Conservation (phyloP, 176 grass and related monocot genomes). For the Cenchrus fungigraminus region DNA sequence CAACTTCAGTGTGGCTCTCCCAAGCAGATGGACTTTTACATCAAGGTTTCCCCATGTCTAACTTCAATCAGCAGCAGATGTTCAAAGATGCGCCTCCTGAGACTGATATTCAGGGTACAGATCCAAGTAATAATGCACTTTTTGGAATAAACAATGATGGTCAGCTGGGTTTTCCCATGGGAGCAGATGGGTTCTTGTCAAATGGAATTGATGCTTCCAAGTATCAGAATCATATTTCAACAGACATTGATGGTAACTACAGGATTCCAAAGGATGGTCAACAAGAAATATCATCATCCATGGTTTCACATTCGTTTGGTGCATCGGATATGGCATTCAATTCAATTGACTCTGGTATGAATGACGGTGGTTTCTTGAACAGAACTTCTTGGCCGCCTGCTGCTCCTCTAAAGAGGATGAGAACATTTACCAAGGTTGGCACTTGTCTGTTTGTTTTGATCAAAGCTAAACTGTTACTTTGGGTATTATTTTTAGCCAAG, state of each 20-base stretch:
- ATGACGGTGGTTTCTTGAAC: constrained; percentile 63
- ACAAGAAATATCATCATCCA: constrained; percentile 77
- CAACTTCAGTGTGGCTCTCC: constrained; percentile 85
- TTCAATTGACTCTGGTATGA: constrained; percentile 85
- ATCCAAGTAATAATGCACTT: constrained; percentile 62
- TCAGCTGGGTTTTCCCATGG: constrained; percentile 59
- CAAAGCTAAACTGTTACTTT: background rate
- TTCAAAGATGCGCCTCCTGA: constrained; percentile 60
- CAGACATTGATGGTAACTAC: constrained; percentile 70
- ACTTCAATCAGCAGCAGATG: constrained; percentile 64
- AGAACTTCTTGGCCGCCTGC: constrained; percentile 62
- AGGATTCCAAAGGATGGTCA: constrained; percentile 67
- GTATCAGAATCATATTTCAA: constrained; percentile 71
- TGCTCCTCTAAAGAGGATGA: constrained; percentile 67
- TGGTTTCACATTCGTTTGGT: constrained; percentile 87
- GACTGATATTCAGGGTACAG: constrained; percentile 52
- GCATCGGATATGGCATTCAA: constrained; percentile 85
- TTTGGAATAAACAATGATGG: constrained; percentile 72
- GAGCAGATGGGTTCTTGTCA: constrained; percentile 62
- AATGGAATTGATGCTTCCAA: constrained; percentile 69
- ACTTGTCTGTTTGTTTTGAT: constrained; percentile 27
- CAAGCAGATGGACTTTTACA: constrained; percentile 72
- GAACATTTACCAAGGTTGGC: constrained; percentile 85
- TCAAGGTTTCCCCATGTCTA: constrained; percentile 66
- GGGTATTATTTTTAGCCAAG: background rate